Base-by-base conservation (phyloP, 208 protist genomes). In the Balamuthia mandrillaris region DNA sequence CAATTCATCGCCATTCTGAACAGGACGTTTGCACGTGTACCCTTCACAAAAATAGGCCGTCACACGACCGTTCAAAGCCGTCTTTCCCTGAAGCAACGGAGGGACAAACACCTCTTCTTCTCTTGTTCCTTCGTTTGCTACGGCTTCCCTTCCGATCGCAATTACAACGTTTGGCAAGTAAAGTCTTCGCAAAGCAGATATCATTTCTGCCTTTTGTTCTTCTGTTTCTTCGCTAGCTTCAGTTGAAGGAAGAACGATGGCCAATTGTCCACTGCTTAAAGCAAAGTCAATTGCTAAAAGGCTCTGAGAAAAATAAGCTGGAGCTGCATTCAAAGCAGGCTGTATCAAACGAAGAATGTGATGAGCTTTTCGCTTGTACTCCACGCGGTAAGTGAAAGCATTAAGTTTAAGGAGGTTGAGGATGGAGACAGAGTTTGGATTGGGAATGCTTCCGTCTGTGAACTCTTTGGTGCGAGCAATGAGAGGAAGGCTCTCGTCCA, bases 401-500 rank as follows among this genome's bases (percentile, higher is more conserved):
- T 81, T 51, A 21, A 81, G 49, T 31, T 42, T 24, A 1, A 81
- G 52, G 37, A 81, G 49, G 33, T 81, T 81, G 35, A 81, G 39
- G 29, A 51, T 51, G 4, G 47, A 42, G 14, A 37, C 74, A 29
- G 39, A 51, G 49, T 81, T 81, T 37, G 51, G 49, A 33, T 51
- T 81, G 9, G 74, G 74, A 7, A 51, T 81, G 10, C 16, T 63
- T 51, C 74, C 74, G 33, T 81, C 74, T 51, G 63, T 81, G 74
- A 81, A 81, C 27, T 81, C 74, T 33, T 81, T 81, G 21, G 74
- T 65, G 33, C 74, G 29, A 9, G 63, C 52, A 51, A 81, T 81
- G 29, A 81, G 74, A 5, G 74, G 74, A 44, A 81, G 56, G n/a
- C n/a, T n/a, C n/a, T n/a, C n/a, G 9, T 29, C 16, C 6, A 51